phyloP scores from a whole-genome alignment of 2,329 filamentous ascomycete species.

The Monilinia laxa region DNA sequence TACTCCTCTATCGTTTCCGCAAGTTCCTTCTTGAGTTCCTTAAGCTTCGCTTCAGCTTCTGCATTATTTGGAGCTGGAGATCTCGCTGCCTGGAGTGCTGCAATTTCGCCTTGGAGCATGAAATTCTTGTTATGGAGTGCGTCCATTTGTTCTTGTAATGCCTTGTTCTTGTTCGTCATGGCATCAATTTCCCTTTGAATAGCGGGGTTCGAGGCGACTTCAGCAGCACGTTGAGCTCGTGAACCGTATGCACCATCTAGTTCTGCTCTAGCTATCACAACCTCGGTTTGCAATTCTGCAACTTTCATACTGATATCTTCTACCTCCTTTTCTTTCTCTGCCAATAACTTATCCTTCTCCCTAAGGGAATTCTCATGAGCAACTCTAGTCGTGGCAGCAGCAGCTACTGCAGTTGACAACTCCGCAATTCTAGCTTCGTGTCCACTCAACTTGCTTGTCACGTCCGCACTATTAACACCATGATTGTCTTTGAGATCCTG shows the following conservation, averaged over 20 bases:
- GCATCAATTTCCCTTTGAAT: constrained; percentile 60
- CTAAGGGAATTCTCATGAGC: constrained; percentile 28
- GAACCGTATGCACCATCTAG: constrained; percentile 91
- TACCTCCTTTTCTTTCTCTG: constrained; percentile 50
- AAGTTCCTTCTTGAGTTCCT: constrained; percentile 63
- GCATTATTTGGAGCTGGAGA: constrained; percentile 18
- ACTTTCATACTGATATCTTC: constrained; percentile 61
- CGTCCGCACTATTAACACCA: constrained; percentile 35
- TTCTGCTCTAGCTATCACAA: constrained; percentile 88
- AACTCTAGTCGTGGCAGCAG: constrained; percentile 32
- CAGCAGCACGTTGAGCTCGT: constrained; percentile 66
- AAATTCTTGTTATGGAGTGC: constrained; percentile 27
- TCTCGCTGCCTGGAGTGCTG: constrained; percentile 4
- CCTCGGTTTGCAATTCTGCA: constrained; percentile 68
- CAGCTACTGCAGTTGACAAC: constrained; percentile 33
- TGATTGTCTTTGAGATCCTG: constrained; percentile 38
- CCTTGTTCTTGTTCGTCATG: constrained; percentile 48
- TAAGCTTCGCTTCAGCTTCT: constrained; percentile 42
- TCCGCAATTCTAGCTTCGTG: constrained; percentile 35
- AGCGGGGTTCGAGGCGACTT: constrained; percentile 57
- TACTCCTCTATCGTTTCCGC: constrained; percentile 68
- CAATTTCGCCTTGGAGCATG: constrained; percentile 23
- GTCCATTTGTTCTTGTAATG: constrained; percentile 36
- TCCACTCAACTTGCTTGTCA: constrained; percentile 35
- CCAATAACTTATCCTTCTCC: constrained; percentile 33